Evolutionary conservation across 176 grass and related monocot species (phyloP), one percentile per base, ranked within the genome.

Genomic region (Carex pumila): DNA sequence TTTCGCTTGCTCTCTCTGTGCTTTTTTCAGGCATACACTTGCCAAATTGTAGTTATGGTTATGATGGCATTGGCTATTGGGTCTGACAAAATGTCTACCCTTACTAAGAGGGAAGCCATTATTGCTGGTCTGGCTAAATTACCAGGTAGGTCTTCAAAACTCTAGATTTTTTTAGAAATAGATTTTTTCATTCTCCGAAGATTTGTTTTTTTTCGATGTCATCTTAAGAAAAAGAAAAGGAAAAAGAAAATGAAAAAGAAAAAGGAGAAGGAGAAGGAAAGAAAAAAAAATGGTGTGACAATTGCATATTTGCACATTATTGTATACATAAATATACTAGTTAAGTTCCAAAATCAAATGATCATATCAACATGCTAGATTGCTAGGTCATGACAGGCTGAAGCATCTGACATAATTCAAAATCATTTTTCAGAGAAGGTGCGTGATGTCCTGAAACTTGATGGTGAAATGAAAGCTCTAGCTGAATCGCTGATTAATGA

Each of bases 31-130:
- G 96, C 96, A 65, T 98, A 98, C 61, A 98, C 95, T 65, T 93
- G 96, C 77, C 96, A 99, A 82, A 99, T 99, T 85, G 91, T 95
- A 81, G 96, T 86, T 65, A 95, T 99, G 96, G 81, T 84, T 18
- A 99, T 99, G 96, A 88, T 99, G 85, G 92, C 96, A 62, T 89
- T 99, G 81, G 96, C 96, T 83, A 89, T 93, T 89, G 96, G 96
- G 70, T 90, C 91, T 79, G 93, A 99, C 73, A 94, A 85, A 90
- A 95, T 92, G 87, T 99, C 96, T 61, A 99, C 89, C 66, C 86
- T 93, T 85, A 70, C 85, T 81, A 93, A 89, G 90, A 93, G 96
- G 36, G 83, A 90, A 70, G 61, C 45, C 79, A 92, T 92, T 68
- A 93, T 95, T 77, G 85, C 72, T 71, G 86, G 76, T 73, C 93